These are phyloP conservation scores for Coix lacrymajobi DNA, from an alignment of 176 grass and related monocot genomes.

Conservation along the genomic window DNA sequence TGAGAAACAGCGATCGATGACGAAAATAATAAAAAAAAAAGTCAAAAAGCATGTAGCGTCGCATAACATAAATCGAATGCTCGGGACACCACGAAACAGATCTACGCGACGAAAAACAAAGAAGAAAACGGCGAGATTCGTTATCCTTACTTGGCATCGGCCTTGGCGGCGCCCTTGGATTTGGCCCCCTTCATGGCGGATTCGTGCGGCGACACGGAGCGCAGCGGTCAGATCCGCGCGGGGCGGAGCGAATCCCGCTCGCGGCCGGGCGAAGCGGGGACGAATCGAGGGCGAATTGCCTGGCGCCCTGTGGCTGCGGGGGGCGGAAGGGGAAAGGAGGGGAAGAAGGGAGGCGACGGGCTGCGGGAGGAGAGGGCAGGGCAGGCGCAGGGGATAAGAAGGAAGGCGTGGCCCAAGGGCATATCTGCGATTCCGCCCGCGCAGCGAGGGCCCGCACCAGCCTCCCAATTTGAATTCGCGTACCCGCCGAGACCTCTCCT, in stretches of 20 bases:
- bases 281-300: background rate
- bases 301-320: background rate
- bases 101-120: background rate
- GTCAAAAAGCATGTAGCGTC: background rate
- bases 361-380: constrained; percentile 10
- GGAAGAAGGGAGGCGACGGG: background rate
- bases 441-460: constrained; percentile 13
- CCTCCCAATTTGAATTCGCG: constrained; percentile 51
- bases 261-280: background rate
- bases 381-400: constrained; percentile 24
- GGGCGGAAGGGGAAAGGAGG: background rate
- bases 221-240: constrained; percentile 30
- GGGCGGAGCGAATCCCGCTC: background rate
- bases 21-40: background rate
- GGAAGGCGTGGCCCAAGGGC: background rate
- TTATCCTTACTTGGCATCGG: constrained; percentile 49
- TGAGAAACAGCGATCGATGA: background rate
- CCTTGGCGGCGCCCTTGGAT: constrained; percentile 65
- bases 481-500: background rate
- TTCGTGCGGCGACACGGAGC: background rate
- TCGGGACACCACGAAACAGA: background rate
- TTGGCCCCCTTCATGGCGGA: constrained; percentile 73
- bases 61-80: background rate
- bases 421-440: constrained; percentile 23
- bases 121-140: background rate